These are phyloP conservation scores for Pachysolen tannophilus DNA, from an alignment of 805 yeast species.

Conservation along the genomic window DNA sequence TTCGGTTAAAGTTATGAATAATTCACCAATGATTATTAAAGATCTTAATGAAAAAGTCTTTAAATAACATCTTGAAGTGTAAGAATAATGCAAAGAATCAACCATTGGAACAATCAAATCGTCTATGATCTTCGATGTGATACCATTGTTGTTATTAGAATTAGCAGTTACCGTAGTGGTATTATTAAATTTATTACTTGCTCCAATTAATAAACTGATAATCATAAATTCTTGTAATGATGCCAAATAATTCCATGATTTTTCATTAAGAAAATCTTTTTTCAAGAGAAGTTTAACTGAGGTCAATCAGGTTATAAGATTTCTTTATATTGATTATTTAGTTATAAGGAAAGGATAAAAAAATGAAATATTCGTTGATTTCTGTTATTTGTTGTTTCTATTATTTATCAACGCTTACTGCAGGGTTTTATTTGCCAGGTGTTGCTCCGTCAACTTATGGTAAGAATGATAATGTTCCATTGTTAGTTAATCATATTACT, in stretches of 20 bases:
- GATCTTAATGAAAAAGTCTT: conserved; percentile 67
- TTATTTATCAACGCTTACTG: conserved; percentile 32
- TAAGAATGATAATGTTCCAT: conserved; percentile 62
- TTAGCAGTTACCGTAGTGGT: conserved; percentile 9
- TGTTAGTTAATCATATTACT: conserved; percentile 84
- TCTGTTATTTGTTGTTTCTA: conserved; percentile 11
- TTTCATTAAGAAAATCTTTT: conserved; percentile 68
- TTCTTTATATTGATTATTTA: too few relatives aligned
- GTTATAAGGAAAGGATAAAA: too few relatives aligned
- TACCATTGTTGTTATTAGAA: conserved; percentile 23
- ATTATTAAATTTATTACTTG: conserved; percentile 31
- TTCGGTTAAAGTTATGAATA: conserved; percentile 38
- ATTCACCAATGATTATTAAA: conserved; percentile 58
- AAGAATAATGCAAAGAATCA: conserved; percentile 70
- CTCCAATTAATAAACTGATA: conserved; percentile 56
- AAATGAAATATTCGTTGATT: too few relatives aligned
- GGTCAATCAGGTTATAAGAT: too few relatives aligned
- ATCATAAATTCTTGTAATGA: conserved; percentile 87
- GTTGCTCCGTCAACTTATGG: conserved; percentile 89
- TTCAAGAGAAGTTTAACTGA: too few relatives aligned
- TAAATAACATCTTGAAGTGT: conserved; percentile 60
- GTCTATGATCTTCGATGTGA: conserved; percentile 36
- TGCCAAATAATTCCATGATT: conserved; percentile 75
- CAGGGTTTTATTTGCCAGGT: conserved; percentile 84
- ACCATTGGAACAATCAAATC: conserved; percentile 52